A percentile compares a stretch with the other conserved stretches of the same genome.
Conservation (phyloP, 345 rosid genomes). For the Turritis glabra region DNA sequence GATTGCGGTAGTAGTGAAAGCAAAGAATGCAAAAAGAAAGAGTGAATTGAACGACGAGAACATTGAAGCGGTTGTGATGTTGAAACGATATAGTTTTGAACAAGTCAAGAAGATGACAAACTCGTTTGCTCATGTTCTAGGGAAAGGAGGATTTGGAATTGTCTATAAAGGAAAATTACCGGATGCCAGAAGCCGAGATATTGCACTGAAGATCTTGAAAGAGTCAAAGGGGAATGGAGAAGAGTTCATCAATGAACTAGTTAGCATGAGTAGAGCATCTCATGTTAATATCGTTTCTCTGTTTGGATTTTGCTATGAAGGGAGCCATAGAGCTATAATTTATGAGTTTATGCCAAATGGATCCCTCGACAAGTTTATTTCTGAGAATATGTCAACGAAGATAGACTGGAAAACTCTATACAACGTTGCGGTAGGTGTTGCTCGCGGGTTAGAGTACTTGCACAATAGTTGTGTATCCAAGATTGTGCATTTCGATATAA, state of each 20-base stretch:
- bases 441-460: slow-evolving; percentile 48
- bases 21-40: background rate
- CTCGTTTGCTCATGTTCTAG: slow-evolving; percentile 38
- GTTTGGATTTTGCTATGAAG: slow-evolving; percentile 34
- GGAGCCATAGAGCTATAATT: slow-evolving; percentile 37
- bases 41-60: slow-evolving; percentile 3
- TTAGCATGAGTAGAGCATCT: slow-evolving; percentile 53
- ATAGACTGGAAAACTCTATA: slow-evolving; percentile 32
- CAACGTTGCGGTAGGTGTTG: slow-evolving; percentile 39
- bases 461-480: slow-evolving; percentile 47
- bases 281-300: slow-evolving; percentile 49
- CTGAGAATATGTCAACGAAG: background rate
- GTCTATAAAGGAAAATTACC: slow-evolving; percentile 39
- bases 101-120: slow-evolving; percentile 40
- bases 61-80: slow-evolving; percentile 31
- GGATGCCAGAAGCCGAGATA: slow-evolving; percentile 26
- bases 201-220: slow-evolving; percentile 46
- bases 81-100: slow-evolving; percentile 35
- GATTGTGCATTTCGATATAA: slow-evolving; percentile 53
- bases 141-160: slow-evolving; percentile 46
- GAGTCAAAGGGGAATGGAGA: slow-evolving; percentile 43
- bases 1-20: slow-evolving; percentile 18
- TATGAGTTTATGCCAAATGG: slow-evolving; percentile 51
- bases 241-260: slow-evolving; percentile 51
- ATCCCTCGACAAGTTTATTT: slow-evolving; percentile 44